Evolutionary conservation across 169 alveolate species (phyloP).

Genomic region (Perkinsus marinus): DNA sequence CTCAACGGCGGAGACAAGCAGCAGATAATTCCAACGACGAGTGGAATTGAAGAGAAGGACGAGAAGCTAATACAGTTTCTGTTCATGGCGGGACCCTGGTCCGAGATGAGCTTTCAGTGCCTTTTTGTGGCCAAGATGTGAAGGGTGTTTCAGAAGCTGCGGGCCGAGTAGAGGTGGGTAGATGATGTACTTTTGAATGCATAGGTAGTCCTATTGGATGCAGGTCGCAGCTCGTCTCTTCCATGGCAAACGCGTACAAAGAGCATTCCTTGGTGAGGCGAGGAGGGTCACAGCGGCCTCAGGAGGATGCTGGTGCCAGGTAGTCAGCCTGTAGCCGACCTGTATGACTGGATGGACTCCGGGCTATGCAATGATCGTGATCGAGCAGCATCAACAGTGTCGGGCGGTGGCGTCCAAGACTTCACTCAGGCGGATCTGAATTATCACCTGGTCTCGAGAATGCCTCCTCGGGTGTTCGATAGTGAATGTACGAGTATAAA

Average conservation of each 20-base stretch:
- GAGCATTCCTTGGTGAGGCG: neutral
- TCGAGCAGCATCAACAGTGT: neutral
- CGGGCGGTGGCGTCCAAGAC: neutral
- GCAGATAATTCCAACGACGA: neutral
- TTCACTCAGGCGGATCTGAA: neutral
- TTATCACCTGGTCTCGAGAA: neutral
- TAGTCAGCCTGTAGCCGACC: neutral
- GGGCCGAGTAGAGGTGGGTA: neutral
- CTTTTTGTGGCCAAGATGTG: too few species aligned
- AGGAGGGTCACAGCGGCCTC: neutral
- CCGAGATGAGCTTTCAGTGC: neutral
- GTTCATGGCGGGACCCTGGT: neutral
- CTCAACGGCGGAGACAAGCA: neutral
- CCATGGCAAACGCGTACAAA: neutral
- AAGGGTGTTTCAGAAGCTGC: neutral
- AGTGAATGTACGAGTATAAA: neutral
- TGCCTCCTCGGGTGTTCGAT: neutral
- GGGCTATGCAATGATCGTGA: neutral
- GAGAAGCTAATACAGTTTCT: neutral
- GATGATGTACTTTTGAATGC: neutral
- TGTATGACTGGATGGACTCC: neutral
- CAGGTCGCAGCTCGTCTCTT: neutral
- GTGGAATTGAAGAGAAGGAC: neutral
- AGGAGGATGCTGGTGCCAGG: neutral
- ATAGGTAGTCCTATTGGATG: neutral